Conservation (phyloP, 2,329 filamentous ascomycete genomes). For the Fusarium sp. region DNA sequence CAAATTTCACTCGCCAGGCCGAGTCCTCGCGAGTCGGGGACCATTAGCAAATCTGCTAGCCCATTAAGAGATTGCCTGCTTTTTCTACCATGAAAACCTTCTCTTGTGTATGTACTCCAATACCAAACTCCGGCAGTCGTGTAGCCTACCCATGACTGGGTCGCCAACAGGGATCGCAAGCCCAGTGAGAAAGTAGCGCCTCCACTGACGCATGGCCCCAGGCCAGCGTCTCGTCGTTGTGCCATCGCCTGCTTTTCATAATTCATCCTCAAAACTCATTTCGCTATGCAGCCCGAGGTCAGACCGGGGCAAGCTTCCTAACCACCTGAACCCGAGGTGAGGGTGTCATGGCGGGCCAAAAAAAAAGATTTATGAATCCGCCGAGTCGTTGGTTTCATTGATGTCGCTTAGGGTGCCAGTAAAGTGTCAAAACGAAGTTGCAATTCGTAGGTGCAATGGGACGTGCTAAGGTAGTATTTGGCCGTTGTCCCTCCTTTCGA, state of each 20-base stretch:
- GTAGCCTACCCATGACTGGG: constrained; percentile 33
- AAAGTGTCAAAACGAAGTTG: constrained; percentile 21
- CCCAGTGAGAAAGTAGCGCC: constrained; percentile 49
- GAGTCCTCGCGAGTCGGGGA: constrained; percentile 31
- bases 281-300: constrained; percentile 28
- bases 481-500: constrained; percentile 25
- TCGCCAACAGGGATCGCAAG: constrained; percentile 43
- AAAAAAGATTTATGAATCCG: constrained; percentile 3
- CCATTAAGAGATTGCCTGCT: constrained; percentile 22
- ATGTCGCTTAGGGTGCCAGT: constrained; percentile 12
- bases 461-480: constrained; percentile 29
- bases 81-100: constrained; percentile 33
- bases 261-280: constrained; percentile 31
- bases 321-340: constrained; percentile 10
- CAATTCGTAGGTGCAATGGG: constrained; percentile 22
- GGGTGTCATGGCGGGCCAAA: neutral
- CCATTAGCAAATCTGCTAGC: constrained; percentile 35
- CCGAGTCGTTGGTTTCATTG: constrained; percentile 7
- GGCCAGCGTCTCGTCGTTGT: constrained; percentile 32
- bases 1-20: constrained; percentile 17
- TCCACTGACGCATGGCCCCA: constrained; percentile 37
- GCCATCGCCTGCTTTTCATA: constrained; percentile 30
- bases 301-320: constrained; percentile 19
- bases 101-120: constrained; percentile 27
- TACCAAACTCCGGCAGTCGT: constrained; percentile 34